phyloP scores from a whole-genome alignment of 495 filamentous ascomycete genomes.

The Xylaria cubensis region DNA sequence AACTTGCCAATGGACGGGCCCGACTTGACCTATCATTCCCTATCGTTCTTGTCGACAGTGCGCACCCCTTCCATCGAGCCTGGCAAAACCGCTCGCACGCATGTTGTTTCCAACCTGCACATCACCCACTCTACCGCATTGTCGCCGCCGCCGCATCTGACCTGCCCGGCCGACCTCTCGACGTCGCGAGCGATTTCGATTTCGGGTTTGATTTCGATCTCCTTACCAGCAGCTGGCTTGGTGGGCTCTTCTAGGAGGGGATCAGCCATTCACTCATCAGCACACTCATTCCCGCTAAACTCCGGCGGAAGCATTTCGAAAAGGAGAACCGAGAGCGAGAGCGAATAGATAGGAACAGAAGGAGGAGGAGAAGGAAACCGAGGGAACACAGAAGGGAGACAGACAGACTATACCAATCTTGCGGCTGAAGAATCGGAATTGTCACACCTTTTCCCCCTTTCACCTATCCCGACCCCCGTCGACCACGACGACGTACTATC shows the following conservation, averaged over 20 bases:
- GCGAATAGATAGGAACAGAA: not conserved
- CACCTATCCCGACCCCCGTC: constrained; percentile 5
- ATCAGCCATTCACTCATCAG: constrained; percentile 5
- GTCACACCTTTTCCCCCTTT: constrained; percentile 12
- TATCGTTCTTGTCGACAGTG: constrained; percentile 11
- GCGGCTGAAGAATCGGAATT: not conserved
- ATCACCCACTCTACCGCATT: not conserved
- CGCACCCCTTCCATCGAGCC: constrained; percentile 14
- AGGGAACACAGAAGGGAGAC: not conserved
- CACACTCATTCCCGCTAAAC: constrained; percentile 2
- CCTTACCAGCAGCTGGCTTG: constrained; percentile 7
- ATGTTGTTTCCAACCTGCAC: constrained; percentile 9
- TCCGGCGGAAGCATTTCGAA: not conserved
- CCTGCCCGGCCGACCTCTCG: not conserved
- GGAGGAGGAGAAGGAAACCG: not conserved
- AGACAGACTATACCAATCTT: not conserved
- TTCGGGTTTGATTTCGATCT: not conserved
- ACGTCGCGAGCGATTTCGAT: not conserved
- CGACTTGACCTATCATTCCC: constrained; percentile 7
- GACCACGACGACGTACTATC: not conserved
- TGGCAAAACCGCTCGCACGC: constrained; percentile 19
- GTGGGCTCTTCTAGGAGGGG: constrained; percentile 23
- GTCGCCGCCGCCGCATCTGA: constrained; percentile 16
- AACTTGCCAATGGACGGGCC: constrained; percentile 13
- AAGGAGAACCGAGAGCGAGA: not conserved